Evolutionary conservation across 192 early-diverging fungal genomes (phyloP), one percentile per base, ranked within the genome.

Genomic region (Backusella parvicylindrica): DNA sequence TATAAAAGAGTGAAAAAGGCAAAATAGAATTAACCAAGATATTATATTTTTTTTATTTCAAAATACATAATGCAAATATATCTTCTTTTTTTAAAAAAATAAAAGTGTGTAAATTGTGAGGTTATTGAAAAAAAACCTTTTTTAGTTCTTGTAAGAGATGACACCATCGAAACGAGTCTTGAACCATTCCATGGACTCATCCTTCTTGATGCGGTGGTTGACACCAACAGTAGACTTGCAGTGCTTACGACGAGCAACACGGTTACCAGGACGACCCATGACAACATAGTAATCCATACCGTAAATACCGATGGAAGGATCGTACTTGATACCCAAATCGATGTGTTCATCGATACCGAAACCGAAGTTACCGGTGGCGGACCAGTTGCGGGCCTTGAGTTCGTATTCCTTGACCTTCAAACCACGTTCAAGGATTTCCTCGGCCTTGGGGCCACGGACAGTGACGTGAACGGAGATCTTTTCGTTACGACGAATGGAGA

Each of bases 341-440:
- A n/a, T n/a, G n/a, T 99, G 98, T 90, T 99, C 98, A 84, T 98
- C 93, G 88, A 99, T 95, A 96, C 98, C 98, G n/a, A n/a, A n/a
- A n/a, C n/a, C n/a, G n/a, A n/a, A n/a, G n/a, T n/a, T n/a, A n/a
- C n/a, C n/a, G n/a, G n/a, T n/a, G n/a, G n/a, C n/a, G n/a, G 88
- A 97, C 90, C 98, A 99, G 94, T 99, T 99, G 82, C 89, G 82
- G 53, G 86, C 88, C 84, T 90, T 91, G 56, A 99, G 88, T 88
- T 99, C 98, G 91, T 96, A 99, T 86, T 99, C 98, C 93, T 97
- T 97, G 84, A 99, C 98, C 93, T 98, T 98, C 79, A 99, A 88
- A 75, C 98, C 98, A 86, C 97, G 96, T 91, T 99, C 98, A 66
- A 99, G 89, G 85, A 99, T 97, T 87, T 99, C 97, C 89, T 87